Conservation (phyloP, 768 basidiomycete species). For the Amyloporia xantha region DNA sequence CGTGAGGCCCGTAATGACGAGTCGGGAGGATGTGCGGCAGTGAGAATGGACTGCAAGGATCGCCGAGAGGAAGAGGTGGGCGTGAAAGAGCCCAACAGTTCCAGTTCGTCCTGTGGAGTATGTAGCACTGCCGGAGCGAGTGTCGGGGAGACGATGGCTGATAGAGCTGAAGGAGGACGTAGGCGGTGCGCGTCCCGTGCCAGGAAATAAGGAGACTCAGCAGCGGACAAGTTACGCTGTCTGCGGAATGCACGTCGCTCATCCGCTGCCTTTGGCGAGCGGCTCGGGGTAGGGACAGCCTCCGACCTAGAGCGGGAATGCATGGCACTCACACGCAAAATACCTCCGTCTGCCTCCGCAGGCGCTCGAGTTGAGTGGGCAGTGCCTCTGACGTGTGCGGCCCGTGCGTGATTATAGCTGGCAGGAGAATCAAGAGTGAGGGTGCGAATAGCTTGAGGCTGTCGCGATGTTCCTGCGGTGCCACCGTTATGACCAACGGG, state of each 20-base stretch:
- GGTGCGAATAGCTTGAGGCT: background rate
- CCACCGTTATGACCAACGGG: background rate
- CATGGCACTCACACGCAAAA: background rate
- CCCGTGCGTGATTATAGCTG: background rate
- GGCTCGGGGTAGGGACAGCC: background rate
- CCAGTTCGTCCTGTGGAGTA: constrained; percentile 10
- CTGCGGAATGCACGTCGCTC: background rate
- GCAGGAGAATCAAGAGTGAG: too few species aligned
- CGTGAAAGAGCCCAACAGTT: constrained; percentile 21
- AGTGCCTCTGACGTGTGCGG: background rate
- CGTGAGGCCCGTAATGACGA: background rate
- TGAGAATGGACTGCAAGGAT: constrained; percentile 14
- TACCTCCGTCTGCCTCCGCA: background rate
- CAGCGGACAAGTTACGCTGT: constrained; percentile 9
- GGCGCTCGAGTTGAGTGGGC: background rate
- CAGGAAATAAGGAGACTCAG: background rate
- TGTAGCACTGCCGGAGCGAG: constrained; percentile 12
- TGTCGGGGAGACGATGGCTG: constrained; percentile 7
- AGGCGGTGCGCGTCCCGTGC: constrained; percentile 2
- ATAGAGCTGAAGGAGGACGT: constrained; percentile 10
- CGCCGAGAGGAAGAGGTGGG: constrained; percentile 20
- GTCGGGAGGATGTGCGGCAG: background rate
- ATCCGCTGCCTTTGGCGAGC: too few species aligned
- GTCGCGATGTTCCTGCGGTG: background rate
- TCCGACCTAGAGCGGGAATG: constrained; percentile 1